Base-by-base conservation (phyloP, 441 rosid species). In the Mallotus japonicus region DNA sequence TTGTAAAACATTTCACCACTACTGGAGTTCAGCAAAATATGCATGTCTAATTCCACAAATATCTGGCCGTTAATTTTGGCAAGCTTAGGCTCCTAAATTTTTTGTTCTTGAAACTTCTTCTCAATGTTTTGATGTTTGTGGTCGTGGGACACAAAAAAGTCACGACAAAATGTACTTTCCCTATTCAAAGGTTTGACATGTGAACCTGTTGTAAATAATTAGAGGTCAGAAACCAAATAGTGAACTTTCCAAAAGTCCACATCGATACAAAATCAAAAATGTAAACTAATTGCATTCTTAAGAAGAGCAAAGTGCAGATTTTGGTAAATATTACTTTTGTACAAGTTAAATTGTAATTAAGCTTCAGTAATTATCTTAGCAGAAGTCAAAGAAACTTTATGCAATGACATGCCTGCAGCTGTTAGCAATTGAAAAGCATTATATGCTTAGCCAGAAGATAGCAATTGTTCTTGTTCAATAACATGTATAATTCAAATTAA, bases 21-120 rank as follows among this genome's bases (percentile, higher is more conserved):
- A 20, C 60, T 8, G 22, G 6, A 8, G 16, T 6, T 37, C n/a
- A 51, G 16, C 28, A 6, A 19, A 37, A 17, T 55, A n/a, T 19
- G 49, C 32, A 12, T 13, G 17, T 34, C 15, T 15, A 54, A 44
- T 54, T 67, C 58, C 46, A 34, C n/a, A 32, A 67, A 67, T 53
- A 67, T 53, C 71, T 67, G 20, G 60, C 49, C 12, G 11, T 34
- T 67, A 3, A 59, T 20, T 69, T 47, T 60, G 65, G 28, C n/a
- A n/a, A 42, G 15, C 40, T 49, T 15, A 37, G 40, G 40, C 40
- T 19, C 37, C 37, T 13, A 5, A 13, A 14, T 14, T 59, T 61
- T 15, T 32, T 15, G 7, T 61, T 42, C 65, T 5, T 15, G 20
- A 6, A 34, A 61, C 17, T 5, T 22, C 22, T 19, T 62, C 9